phyloP scores from a whole-genome alignment of 1,139 yeast genomes.

The Candida sp. region DNA sequence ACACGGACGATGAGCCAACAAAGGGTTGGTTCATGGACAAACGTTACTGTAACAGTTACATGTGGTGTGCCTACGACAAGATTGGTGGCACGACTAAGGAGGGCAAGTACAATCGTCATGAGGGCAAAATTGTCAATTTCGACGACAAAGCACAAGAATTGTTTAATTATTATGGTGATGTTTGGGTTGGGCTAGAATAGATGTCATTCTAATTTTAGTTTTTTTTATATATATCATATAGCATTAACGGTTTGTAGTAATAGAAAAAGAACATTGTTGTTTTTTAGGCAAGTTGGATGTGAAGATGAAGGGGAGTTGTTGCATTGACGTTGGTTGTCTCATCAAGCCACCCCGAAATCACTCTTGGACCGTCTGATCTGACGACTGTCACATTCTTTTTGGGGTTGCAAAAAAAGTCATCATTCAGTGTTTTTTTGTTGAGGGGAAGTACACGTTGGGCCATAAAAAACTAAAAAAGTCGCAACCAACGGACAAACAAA shows the following conservation, averaged over 20 bases:
- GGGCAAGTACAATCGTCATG: constrained; percentile 27
- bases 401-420: neutral
- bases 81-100: constrained; percentile 37
- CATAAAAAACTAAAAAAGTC: neutral
- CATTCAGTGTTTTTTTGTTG: neutral
- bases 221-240: neutral
- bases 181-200: constrained; percentile 24
- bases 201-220: neutral
- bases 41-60: constrained; percentile 43
- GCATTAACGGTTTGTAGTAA: neutral
- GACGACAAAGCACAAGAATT: constrained; percentile 25
- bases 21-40: constrained; percentile 36
- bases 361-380: too few species aligned
- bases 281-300: too few species aligned
- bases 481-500: neutral
- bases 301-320: too few species aligned
- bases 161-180: constrained; percentile 35
- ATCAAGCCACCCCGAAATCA: too few species aligned
- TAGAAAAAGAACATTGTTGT: neutral
- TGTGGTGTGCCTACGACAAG: constrained; percentile 50
- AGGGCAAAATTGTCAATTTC: constrained; percentile 30
- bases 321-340: too few species aligned
- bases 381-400: too few species aligned
- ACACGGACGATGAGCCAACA: constrained; percentile 33
- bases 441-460: constrained; percentile 1